These are phyloP conservation scores for Lolium rigidum DNA, from an alignment of 176 grass and related monocot genomes.

Conservation along the genomic window DNA sequence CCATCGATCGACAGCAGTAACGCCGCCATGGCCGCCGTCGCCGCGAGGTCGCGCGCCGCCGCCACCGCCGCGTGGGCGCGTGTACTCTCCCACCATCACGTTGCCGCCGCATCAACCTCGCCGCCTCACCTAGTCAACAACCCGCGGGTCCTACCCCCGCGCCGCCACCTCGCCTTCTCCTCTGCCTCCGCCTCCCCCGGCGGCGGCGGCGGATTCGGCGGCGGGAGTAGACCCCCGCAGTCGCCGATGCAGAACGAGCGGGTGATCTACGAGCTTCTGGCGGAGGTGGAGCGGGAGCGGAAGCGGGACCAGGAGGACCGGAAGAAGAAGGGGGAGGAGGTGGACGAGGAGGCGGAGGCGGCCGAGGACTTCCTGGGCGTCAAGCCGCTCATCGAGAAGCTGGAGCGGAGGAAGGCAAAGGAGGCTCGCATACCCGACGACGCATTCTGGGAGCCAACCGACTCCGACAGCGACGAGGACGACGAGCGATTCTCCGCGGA, in stretches of 20 bases:
- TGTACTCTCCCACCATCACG: slow-evolving; percentile 49
- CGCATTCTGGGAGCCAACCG: slow-evolving; percentile 70
- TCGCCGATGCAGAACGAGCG: slow-evolving; percentile 37
- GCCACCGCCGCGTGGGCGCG: slow-evolving; percentile 50
- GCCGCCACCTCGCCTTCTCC: slow-evolving; percentile 54
- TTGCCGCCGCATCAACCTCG: background rate
- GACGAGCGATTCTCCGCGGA: slow-evolving; percentile 74
- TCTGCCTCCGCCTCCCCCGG: slow-evolving; percentile 30
- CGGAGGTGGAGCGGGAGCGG: slow-evolving; percentile 68
- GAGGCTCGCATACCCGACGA: slow-evolving; percentile 34
- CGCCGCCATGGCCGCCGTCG: slow-evolving; percentile 65
- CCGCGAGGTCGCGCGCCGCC: slow-evolving; percentile 52
- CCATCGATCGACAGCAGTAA: background rate
- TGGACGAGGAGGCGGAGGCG: slow-evolving; percentile 52
- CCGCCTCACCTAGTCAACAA: background rate
- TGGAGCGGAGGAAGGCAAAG: slow-evolving; percentile 59
- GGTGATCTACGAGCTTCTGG: slow-evolving; percentile 58
- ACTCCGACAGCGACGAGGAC: slow-evolving; percentile 85
- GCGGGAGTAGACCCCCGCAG: background rate
- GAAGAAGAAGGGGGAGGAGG: slow-evolving; percentile 29
- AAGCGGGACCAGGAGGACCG: slow-evolving; percentile 51
- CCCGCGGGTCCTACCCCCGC: slow-evolving; percentile 41
- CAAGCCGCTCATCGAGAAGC: slow-evolving; percentile 71
- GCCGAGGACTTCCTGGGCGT: slow-evolving; percentile 83
- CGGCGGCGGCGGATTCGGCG: background rate